Base-by-base conservation (phyloP, 768 basidiomycete species). In the Mycena metata region DNA sequence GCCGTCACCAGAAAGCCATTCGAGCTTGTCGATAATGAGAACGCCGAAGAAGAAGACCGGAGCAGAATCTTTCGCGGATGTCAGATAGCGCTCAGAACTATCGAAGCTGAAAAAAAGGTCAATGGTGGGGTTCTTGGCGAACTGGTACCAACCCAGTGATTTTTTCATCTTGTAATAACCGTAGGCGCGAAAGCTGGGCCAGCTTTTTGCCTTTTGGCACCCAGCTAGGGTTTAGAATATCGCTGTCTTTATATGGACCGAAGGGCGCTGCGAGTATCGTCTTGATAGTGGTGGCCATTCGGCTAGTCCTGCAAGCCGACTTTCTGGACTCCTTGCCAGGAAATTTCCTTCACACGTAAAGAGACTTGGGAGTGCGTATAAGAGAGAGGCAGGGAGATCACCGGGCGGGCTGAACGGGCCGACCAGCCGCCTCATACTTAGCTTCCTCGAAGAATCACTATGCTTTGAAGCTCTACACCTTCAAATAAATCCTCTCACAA, bases 1-100 rank as follows among this genome's bases (percentile, higher is more conserved):
- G 1, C 89, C 91, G 47, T 72, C 73, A 0, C 79, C 77, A 0
- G 89, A 86, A 23, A 92, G 83, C 84, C 88, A 89, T 1, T 76
- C 69, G 0, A 86, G 79, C 2, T 77, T 64, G 3, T 79, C 72
- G 66, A 91, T 83, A 43, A 80, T 80, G 0, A 91, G 78, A 7
- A 84, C 71, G 0, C 89, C 90, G 36, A 83, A 85, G 67, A 90
- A 88, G 13, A 82, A 78, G 21, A 89, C 82, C 1, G 75, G 67
- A 10, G 35, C 39, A 12, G 64, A 50, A 39, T 47, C 1, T 12
- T 19, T 1, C 61, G 62, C 9, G 67, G 21, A 7, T 21, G 30
- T 35, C 17, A 69, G 4, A 30, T 50, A 64, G 3, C 62, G 63
- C 30, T 69, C 68, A 2, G 9, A 65, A 11, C 4, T 45, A 45